A percentile compares a stretch with the other conserved stretches of the same genome.
phyloP scores from a whole-genome alignment of 257 asterid genomes.

The Solanum medicagineum region DNA sequence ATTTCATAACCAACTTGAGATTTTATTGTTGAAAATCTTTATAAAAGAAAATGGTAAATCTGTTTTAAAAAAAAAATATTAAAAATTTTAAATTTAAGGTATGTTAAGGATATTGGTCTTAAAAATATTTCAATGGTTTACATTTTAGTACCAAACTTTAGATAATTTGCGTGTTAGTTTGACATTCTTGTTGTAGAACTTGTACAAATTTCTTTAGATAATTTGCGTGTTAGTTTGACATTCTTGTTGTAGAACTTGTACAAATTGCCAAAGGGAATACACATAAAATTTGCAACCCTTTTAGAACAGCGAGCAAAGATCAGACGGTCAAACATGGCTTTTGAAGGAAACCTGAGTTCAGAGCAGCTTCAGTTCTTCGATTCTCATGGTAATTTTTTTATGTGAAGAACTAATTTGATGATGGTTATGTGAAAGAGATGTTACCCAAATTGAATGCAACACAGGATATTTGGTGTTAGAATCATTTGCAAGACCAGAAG shows the following conservation, averaged over 20 bases:
- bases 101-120: too few relatives aligned
- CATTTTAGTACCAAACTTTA: neutral
- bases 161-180: neutral
- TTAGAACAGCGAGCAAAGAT: neutral
- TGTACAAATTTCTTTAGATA: too few relatives aligned
- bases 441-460: neutral
- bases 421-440: neutral
- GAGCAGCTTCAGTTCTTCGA: constrained; percentile 23
- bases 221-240: neutral
- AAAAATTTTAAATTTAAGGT: too few relatives aligned
- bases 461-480: constrained; percentile 72
- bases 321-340: constrained; percentile 7
- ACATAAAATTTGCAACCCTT: neutral
- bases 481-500: constrained; percentile 56
- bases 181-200: too few relatives aligned
- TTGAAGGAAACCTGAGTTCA: constrained; percentile 15
- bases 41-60: too few relatives aligned
- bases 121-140: neutral
- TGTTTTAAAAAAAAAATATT: too few relatives aligned
- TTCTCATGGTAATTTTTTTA: constrained; percentile 15
- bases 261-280: neutral
- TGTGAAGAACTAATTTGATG: neutral
- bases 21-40: too few relatives aligned
- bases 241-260: neutral
- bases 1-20: too few relatives aligned